Evolutionary conservation across 202 grass and related monocot species (phyloP).

Genomic region (Panicum virgatum): DNA sequence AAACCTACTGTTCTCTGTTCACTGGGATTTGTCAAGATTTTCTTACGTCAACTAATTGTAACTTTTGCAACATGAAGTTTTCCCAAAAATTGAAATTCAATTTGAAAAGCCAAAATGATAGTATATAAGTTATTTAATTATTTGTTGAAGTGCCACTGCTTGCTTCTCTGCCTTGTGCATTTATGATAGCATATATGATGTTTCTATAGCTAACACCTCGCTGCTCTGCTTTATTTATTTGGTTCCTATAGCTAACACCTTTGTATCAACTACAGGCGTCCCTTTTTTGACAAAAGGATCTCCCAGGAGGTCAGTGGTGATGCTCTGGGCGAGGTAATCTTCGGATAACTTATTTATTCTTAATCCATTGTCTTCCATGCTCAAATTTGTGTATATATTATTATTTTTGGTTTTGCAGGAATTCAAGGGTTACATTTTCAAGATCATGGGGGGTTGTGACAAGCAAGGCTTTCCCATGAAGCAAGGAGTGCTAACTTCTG

Average conservation of each 20-base stretch:
- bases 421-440: slow-evolving; percentile 81
- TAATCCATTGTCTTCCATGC: neutral
- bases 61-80: too few relatives aligned
- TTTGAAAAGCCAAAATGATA: neutral
- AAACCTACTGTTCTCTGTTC: too few relatives aligned
- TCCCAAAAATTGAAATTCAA: neutral
- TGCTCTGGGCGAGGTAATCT: slow-evolving; percentile 66
- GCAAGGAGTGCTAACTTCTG: slow-evolving; percentile 74
- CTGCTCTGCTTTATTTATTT: neutral
- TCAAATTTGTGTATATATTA: neutral
- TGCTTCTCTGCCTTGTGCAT: neutral
- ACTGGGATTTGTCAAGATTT: too few relatives aligned
- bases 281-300: slow-evolving; percentile 80
- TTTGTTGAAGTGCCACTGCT: neutral
- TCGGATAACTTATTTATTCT: neutral
- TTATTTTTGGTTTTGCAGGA: slow-evolving; percentile 47
- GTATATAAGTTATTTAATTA: too few relatives aligned
- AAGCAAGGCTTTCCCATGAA: slow-evolving; percentile 94
- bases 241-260: neutral
- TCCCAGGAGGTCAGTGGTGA: slow-evolving; percentile 75
- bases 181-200: neutral
- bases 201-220: too few relatives aligned
- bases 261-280: slow-evolving; percentile 45
- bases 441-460: slow-evolving; percentile 88
- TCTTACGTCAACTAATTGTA: too few relatives aligned